Evolutionary conservation across 2,329 filamentous ascomycete genomes (phyloP).

Genomic region (Aspergillus sp.): DNA sequence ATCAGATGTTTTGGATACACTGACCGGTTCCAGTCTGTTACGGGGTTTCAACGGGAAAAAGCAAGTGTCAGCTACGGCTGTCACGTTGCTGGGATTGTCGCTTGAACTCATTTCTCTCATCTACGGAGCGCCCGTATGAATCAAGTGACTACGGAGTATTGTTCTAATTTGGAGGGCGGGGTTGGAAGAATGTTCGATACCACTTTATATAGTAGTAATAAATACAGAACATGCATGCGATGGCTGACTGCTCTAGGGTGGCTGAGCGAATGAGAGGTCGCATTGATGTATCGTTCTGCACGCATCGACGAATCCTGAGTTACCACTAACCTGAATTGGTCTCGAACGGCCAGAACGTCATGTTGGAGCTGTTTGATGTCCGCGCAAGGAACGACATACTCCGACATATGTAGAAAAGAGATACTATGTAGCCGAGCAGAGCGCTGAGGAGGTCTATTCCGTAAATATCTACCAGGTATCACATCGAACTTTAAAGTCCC

Average conservation of each 20-base stretch:
- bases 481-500: constrained; percentile 2
- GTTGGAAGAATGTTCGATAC: too few relatives aligned
- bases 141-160: background rate
- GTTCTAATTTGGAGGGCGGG: background rate
- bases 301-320: constrained; percentile 6
- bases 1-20: constrained; percentile 2
- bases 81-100: constrained; percentile 8
- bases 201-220: too few relatives aligned
- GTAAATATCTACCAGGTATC: background rate
- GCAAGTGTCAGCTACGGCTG: background rate
- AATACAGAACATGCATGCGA: too few relatives aligned
- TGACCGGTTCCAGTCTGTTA: background rate
- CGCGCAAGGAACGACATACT: background rate
- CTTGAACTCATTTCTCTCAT: background rate
- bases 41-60: constrained; percentile 2
- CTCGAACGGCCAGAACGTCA: background rate
- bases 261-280: constrained; percentile 15
- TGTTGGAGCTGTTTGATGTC: too few relatives aligned
- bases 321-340: background rate
- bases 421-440: background rate
- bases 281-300: constrained; percentile 6
- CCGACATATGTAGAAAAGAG: constrained; percentile 4
- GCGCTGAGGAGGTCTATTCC: too few relatives aligned
- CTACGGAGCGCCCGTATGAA: background rate
- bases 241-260: too few relatives aligned